Conservation (phyloP, 352 stramenopile genomes). For the Globisporangium cederbergense region DNA sequence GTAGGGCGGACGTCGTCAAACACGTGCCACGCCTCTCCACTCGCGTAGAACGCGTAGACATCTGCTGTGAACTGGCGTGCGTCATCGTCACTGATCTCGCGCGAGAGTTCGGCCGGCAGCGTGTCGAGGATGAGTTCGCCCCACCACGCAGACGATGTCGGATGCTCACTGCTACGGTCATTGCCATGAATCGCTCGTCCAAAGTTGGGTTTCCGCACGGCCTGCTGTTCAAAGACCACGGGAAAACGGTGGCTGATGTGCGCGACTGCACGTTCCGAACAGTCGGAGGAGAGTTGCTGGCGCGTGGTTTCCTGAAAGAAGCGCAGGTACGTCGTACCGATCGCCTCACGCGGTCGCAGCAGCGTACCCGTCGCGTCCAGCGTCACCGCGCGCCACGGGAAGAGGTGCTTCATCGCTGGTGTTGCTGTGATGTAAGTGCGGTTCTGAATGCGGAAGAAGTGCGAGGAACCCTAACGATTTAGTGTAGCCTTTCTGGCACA, state of each 20-base stretch:
- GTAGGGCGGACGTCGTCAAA: conserved; percentile 45
- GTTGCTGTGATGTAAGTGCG: background rate
- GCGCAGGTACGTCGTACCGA: conserved; percentile 47
- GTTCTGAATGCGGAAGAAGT: background rate
- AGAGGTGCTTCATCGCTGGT: background rate
- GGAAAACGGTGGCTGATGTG: conserved; percentile 37
- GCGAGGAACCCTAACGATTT: background rate
- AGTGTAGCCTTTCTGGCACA: background rate
- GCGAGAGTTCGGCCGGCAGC: conserved; percentile 28
- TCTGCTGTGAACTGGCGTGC: conserved; percentile 31
- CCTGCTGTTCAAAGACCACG: conserved; percentile 32
- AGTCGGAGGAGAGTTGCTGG: conserved; percentile 24
- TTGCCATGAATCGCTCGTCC: conserved; percentile 11
- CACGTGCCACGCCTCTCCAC: conserved; percentile 49
- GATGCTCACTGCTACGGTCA: background rate
- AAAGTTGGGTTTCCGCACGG: conserved; percentile 45
- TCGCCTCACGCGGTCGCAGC: conserved; percentile 38
- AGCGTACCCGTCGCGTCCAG: conserved; percentile 78
- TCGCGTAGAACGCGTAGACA: conserved; percentile 56
- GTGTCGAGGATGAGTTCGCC: conserved; percentile 41
- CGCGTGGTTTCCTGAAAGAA: conserved; percentile 35
- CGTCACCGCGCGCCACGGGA: conserved; percentile 40
- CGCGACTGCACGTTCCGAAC: conserved; percentile 13
- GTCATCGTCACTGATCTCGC: conserved; percentile 14
- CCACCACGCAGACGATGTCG: conserved; percentile 59